Percentiles rank a stretch among this genome's conserved stretches.
phyloP scores from a whole-genome alignment of 2,329 filamentous ascomycete genomes.

The Monosporascus sp. region DNA sequence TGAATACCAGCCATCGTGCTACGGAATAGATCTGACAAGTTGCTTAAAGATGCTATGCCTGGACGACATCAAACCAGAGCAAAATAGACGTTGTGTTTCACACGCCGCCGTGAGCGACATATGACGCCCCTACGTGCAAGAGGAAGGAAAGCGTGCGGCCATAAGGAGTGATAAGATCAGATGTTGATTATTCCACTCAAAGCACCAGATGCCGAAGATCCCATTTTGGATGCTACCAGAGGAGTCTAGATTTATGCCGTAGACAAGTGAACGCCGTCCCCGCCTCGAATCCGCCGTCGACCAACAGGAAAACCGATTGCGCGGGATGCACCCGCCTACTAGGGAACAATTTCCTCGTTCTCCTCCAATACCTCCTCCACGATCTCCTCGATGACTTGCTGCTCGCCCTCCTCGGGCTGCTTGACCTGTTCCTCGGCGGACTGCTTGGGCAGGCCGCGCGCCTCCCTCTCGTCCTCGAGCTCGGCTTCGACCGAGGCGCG shows the following conservation, averaged over 20 bases:
- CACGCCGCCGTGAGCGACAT: too few relatives aligned
- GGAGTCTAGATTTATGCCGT: slow-evolving; percentile 4
- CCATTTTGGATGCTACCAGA: slow-evolving; percentile 5
- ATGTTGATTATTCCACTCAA: too few relatives aligned
- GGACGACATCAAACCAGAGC: too few relatives aligned
- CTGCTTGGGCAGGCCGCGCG: slow-evolving; percentile 60
- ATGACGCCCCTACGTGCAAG: too few relatives aligned
- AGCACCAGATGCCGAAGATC: neutral
- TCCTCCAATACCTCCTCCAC: slow-evolving; percentile 80
- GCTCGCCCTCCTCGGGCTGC: slow-evolving; percentile 59
- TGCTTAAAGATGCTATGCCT: too few relatives aligned
- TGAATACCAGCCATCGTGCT: too few relatives aligned
- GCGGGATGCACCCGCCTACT: neutral
- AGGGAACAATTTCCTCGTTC: slow-evolving; percentile 67
- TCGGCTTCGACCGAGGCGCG: slow-evolving; percentile 68
- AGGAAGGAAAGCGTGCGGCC: too few relatives aligned
- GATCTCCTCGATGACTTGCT: slow-evolving; percentile 81
- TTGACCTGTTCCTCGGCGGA: slow-evolving; percentile 58
- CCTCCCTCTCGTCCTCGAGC: slow-evolving; percentile 64
- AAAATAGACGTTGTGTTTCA: too few relatives aligned
- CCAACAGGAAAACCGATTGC: neutral
- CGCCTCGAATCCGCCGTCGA: neutral
- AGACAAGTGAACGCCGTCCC: slow-evolving; percentile 5
- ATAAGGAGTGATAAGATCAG: too few relatives aligned
- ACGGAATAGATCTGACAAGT: too few relatives aligned